Conservation (phyloP, 2,329 filamentous ascomycete species). For the Chaetomiaceae sp. region DNA sequence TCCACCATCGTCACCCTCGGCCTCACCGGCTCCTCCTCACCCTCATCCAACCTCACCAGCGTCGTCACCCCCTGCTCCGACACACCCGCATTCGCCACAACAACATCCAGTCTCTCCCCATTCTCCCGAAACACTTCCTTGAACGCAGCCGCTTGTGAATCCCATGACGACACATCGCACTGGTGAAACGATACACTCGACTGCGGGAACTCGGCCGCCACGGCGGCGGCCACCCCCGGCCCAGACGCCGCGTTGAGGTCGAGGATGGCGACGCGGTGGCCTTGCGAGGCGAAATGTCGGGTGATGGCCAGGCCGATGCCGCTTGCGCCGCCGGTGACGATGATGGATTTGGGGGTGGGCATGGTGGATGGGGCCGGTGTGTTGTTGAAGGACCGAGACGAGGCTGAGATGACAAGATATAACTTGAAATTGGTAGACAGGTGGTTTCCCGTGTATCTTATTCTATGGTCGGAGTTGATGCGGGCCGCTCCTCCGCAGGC, state of each 20-base stretch:
- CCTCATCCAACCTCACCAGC: constrained; percentile 29
- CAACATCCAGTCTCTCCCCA: constrained; percentile 37
- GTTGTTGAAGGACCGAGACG: too few relatives aligned
- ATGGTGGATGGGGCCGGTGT: too few relatives aligned
- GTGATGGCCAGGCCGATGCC: constrained; percentile 23
- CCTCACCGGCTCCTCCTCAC: constrained; percentile 30
- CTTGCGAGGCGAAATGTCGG: constrained; percentile 20
- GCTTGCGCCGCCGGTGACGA: too few relatives aligned
- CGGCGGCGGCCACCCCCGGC: constrained; percentile 23
- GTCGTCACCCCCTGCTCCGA: constrained; percentile 37
- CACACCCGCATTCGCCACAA: constrained; percentile 48
- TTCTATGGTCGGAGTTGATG: too few relatives aligned
- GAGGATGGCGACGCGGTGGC: constrained; percentile 22
- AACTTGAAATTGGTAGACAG: too few relatives aligned
- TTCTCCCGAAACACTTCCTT: constrained; percentile 24
- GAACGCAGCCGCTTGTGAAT: constrained; percentile 31
- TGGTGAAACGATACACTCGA: constrained; percentile 30
- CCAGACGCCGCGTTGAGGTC: constrained; percentile 19
- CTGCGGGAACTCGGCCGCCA: constrained; percentile 26
- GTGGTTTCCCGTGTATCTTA: too few relatives aligned
- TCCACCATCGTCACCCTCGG: constrained; percentile 33
- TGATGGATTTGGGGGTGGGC: constrained; percentile 17
- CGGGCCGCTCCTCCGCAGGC: too few relatives aligned
- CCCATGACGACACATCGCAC: constrained; percentile 38
- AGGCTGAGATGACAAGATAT: too few relatives aligned